Base-by-base conservation (phyloP, 306 rosid genomes). In the Hippophae gyantsensis region DNA sequence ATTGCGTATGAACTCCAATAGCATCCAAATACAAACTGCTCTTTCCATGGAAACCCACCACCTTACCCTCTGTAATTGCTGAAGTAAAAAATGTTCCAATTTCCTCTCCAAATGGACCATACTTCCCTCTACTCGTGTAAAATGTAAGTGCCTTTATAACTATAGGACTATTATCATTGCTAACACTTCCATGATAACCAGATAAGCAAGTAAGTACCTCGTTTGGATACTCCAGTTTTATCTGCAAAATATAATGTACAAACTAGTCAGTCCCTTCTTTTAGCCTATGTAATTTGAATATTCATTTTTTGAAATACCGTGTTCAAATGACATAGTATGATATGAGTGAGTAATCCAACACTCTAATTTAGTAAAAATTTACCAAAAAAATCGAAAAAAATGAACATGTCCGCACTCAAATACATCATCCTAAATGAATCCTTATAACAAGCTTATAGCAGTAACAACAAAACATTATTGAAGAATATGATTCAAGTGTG, bases 1-100 rank as follows among this genome's bases (percentile, higher is more conserved):
- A 96, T 44, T 90, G 95, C 97, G 87, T 90, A 58, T 90, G 98
- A 66, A 85, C 79, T 48, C 98, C 98, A 26, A 87, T 79, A 66
- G 98, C 95, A 66, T 90, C 92, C 84, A 90, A 78, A 72, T 83
- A 90, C 74, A 74, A 63, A 84, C 96, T 83, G 79, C 87, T 82
- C 70, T 70, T 82, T 51, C 96, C 96, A 80, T 88, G 90, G 54
- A 85, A 81, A 42, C 98, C 98, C 9, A 90, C 96, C 69, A 78
- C 86, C 77, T 85, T 90, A 26, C 98, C 98, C 42, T 83, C 87
- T 5, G 98, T 85, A 44, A 74, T 81, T 5, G 95, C 87, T 44
- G 98, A 90, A 49, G 95, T 90, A 84, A 90, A 90, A 73, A 65
- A 87, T n/a, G 74, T 75, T 52, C 97, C 97, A 7, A 85, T 77